Conservation (phyloP, 306 rosid genomes). For the Cucurbita maxima region DNA sequence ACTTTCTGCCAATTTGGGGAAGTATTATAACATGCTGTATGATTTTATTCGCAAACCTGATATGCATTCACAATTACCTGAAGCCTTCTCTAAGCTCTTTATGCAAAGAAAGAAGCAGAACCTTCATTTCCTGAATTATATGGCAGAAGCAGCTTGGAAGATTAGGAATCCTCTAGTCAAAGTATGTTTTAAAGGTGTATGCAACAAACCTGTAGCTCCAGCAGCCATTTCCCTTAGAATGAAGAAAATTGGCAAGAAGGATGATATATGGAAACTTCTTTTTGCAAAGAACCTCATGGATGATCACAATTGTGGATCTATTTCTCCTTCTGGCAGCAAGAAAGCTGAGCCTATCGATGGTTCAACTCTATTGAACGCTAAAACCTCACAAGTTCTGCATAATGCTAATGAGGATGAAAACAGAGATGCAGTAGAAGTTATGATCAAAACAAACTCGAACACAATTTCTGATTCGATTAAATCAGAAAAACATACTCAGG, state of each 20-base stretch:
- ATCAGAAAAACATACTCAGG: neutral
- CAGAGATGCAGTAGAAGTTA: neutral
- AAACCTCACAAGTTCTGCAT: neutral
- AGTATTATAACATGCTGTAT: neutral
- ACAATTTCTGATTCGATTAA: neutral
- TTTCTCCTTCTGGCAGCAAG: neutral
- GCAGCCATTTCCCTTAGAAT: slow-evolving; percentile 1
- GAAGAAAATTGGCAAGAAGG: neutral
- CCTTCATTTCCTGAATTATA: slow-evolving; percentile 1
- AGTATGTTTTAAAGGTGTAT: neutral
- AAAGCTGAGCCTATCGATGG: neutral
- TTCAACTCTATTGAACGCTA: neutral
- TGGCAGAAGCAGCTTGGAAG: slow-evolving; percentile 29
- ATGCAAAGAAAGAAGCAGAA: slow-evolving; percentile 8
- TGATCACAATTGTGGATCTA: neutral
- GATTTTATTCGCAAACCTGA: slow-evolving; percentile 10
- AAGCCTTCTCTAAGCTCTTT: slow-evolving; percentile 14
- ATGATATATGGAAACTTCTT: neutral
- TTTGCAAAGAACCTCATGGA: neutral
- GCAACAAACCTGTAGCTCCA: neutral
- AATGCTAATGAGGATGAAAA: neutral
- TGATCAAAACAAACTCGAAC: neutral
- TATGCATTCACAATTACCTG: slow-evolving; percentile 14
- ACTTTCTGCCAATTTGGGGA: slow-evolving; percentile 17
- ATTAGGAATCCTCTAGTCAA: slow-evolving; percentile 33